Evolutionary conservation across 2,329 filamentous ascomycete species (phyloP), one percentile per base, ranked within the genome.

Genomic region (Penicillium sp.): DNA sequence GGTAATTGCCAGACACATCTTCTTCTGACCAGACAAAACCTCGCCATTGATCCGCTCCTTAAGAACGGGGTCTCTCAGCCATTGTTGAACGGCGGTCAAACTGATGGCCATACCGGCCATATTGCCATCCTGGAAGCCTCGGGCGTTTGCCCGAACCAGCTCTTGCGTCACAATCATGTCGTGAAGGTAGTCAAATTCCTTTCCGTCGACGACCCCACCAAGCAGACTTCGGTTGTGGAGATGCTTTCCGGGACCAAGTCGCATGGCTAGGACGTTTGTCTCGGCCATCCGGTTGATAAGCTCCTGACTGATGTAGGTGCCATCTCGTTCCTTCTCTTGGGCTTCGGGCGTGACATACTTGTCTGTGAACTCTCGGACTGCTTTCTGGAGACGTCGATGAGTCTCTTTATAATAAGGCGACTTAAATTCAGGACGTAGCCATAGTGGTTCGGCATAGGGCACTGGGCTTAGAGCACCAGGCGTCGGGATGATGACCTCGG

Each of bases 161-260:
- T 95, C 91, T 74, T 95, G 90, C 8, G 80, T 77, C 48, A 89
- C 78, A 60, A 95, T 84, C 69, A 94, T 71, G 70, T 94, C 90
- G 72, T 94, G 90, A 74, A 95, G 90, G 73, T 92, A 92, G 72
- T 95, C 90, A 64, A 92, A 95, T 58, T 92, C 87, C 72, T 91
- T 85, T 47, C 88, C 88, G 67, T 89, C 83, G 50, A 92, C 81
- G 14, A 80, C 87, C 42, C 89, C 89, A 55, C 81, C 82, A 50
- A 93, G 74, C 38, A 95, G 74, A 14, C 81, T 78, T 32, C 87
- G 81, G 18, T 88, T 88, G 66, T 92, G 84, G 48, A 95, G 75
- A 72, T 95, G 90, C 75, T 89, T 89, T 11, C 90, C 91, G 0
- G 91, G 91, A 0, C 90, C 90, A 44, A 95, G 75, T 13, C 90